Base-by-base conservation (phyloP, 2,329 filamentous ascomycete genomes). In the Botrytis byssoidea region DNA sequence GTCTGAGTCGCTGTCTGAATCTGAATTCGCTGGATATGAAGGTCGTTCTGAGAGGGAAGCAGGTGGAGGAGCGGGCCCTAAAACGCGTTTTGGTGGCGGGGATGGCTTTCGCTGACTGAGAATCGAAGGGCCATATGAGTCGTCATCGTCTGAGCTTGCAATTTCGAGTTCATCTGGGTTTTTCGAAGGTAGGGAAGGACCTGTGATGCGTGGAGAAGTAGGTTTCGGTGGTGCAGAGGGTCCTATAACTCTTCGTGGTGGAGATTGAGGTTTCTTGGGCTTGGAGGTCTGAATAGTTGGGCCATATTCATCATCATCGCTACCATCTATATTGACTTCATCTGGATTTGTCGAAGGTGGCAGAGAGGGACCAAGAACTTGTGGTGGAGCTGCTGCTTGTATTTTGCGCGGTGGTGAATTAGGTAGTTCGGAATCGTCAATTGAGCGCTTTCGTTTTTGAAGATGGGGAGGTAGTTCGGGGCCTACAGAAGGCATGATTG, bases 391-490 rank as follows among this genome's bases (percentile, higher is more conserved):
- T 42, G 78, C 79, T 25, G 79, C 80, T 64, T 78, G 82, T 44
- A 83, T 74, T 78, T 90, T 90, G 71, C 82, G 76, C 7, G 85
- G 84, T 55, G 84, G 86, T 10, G 83, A 83, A 40, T 80, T 79
- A 20, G 81, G 78, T 46, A 81, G 80, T 70, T 82, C 76, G 29
- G 77, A 78, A 66, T 84, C 82, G 66, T 85, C 82, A 59, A 85
- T 84, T 7, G 84, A 86, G 79, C 88, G 88, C 79, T 90, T 91
- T 79, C 89, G 86, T 81, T 91, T 91, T 48, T 88, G 73, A 60
- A 92, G 86, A 75, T 92, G 89, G 7, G 91, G 86, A 20, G 93
- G 92, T 37, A 94, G 82, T 74, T 90, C 85, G 22, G 93, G 92
- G 8, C 92, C 92, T 79, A 93, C 76, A 12, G 78, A 77, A 74